These are phyloP conservation scores for Thuidium tamariscinum DNA, from an alignment of 225 moss, liverwort and hornwort genomes.

Conservation along the genomic window DNA sequence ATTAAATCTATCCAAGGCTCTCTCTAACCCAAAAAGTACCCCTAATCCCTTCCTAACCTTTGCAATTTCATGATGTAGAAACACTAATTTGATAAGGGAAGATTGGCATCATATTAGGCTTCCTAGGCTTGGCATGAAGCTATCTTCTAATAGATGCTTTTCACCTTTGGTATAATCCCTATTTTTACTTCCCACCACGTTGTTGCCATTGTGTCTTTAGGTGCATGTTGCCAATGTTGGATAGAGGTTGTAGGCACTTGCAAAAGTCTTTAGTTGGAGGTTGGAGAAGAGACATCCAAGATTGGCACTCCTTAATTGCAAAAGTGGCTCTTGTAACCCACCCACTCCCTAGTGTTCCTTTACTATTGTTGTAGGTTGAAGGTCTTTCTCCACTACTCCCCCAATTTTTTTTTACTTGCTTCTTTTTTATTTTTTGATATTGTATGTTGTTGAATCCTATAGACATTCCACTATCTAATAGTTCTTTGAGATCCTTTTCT, in stretches of 20 bases:
- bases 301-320: fast-evolving
- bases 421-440: background rate
- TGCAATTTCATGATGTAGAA: fast-evolving
- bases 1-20: background rate
- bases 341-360: fast-evolving
- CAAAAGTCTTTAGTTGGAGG: fast-evolving
- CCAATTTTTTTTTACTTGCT: background rate
- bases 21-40: fast-evolving
- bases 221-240: fast-evolving
- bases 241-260: fast-evolving
- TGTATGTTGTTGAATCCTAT: background rate
- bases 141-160: fast-evolving
- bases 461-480: background rate
- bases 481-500: too few relatives aligned
- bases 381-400: fast-evolving
- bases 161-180: fast-evolving
- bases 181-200: fast-evolving
- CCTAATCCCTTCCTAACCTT: fast-evolving
- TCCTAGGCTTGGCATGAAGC: fast-evolving
- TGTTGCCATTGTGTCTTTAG: fast-evolving
- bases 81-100: fast-evolving
- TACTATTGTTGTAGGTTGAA: fast-evolving
- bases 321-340: fast-evolving
- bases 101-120: fast-evolving
- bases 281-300: fast-evolving